These are phyloP conservation scores for Aspergillus sclerotioniger DNA, from an alignment of 495 filamentous ascomycete species.

Conservation along the genomic window DNA sequence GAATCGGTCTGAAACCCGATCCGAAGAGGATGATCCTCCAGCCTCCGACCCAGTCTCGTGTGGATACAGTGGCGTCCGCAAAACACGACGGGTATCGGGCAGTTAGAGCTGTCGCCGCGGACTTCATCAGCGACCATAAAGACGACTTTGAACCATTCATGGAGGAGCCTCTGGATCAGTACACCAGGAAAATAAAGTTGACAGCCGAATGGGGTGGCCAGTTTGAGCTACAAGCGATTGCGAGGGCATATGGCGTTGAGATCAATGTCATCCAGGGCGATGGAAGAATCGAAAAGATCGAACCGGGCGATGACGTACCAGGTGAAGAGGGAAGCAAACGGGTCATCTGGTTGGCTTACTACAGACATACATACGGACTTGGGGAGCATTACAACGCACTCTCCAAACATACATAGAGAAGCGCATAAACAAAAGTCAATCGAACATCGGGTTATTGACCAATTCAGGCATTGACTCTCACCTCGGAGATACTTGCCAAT, in stretches of 20 bases:
- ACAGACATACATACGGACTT: conserved; percentile 84
- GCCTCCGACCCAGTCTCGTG: conserved; percentile 36
- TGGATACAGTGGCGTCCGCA: conserved; percentile 40
- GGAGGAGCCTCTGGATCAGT: conserved; percentile 74
- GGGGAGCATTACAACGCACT: conserved; percentile 98
- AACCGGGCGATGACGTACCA: conserved; percentile 50
- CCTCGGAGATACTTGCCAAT: no score
- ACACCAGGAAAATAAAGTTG: conserved; percentile 73
- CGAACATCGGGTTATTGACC: conserved; percentile 5
- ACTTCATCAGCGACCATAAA: conserved; percentile 55
- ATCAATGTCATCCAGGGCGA: conserved; percentile 84
- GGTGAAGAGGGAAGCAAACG: conserved; percentile 40
- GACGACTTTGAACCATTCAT: conserved; percentile 70
- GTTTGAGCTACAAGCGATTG: conserved; percentile 81
- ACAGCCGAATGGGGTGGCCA: conserved; percentile 98
- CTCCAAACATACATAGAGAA: conserved; percentile 23
- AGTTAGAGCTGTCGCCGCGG: conserved; percentile 50
- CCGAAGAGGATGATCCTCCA: conserved; percentile 39
- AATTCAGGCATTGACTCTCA: background rate
- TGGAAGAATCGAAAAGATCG: conserved; percentile 74
- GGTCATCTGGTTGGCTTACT: conserved; percentile 88
- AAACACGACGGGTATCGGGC: conserved; percentile 47
- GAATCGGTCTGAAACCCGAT: conserved; percentile 48
- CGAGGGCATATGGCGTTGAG: conserved; percentile 74
- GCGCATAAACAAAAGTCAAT: background rate